A percentile compares a stretch with the other conserved stretches of the same genome.
Evolutionary conservation across 345 rosid species (phyloP).

Genomic region (Pistacia atlantica): DNA sequence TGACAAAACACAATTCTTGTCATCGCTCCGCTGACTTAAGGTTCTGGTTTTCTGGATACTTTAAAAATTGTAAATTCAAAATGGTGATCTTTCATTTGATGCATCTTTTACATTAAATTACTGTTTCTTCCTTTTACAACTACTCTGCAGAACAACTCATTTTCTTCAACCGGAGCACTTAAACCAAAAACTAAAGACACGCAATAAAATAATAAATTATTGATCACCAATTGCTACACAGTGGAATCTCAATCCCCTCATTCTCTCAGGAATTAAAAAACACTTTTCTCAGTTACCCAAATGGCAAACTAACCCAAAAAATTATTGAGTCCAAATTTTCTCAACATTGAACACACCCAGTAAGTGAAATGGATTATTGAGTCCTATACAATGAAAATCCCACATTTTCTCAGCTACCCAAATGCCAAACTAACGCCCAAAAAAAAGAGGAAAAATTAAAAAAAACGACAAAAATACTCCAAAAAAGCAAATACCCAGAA

Average conservation of each 20-base stretch:
- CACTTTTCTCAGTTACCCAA: no score
- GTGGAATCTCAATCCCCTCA: no score
- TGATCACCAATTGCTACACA: no score
- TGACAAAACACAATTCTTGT: neutral
- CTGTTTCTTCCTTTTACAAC: neutral
- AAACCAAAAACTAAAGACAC: no score
- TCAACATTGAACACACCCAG: no score
- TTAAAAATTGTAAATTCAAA: neutral
- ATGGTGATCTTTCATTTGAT: slow-evolving; percentile 1
- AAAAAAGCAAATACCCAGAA: slow-evolving; percentile 45
- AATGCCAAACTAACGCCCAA: slow-evolving; percentile 1
- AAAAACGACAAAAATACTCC: no score
- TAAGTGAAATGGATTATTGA: neutral
- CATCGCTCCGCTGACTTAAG: neutral
- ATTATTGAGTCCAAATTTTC: no score
- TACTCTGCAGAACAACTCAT: neutral
- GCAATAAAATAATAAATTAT: no score
- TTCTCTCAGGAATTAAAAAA: no score
- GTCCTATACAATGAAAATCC: slow-evolving; percentile 8
- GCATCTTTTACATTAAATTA: neutral
- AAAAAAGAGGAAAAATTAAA: neutral
- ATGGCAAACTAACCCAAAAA: no score
- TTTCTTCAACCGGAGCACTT: no score
- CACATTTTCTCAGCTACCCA: neutral
- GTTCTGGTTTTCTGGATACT: neutral